phyloP scores from a whole-genome alignment of 768 basidiomycete genomes.

The Lentinula boryana region DNA sequence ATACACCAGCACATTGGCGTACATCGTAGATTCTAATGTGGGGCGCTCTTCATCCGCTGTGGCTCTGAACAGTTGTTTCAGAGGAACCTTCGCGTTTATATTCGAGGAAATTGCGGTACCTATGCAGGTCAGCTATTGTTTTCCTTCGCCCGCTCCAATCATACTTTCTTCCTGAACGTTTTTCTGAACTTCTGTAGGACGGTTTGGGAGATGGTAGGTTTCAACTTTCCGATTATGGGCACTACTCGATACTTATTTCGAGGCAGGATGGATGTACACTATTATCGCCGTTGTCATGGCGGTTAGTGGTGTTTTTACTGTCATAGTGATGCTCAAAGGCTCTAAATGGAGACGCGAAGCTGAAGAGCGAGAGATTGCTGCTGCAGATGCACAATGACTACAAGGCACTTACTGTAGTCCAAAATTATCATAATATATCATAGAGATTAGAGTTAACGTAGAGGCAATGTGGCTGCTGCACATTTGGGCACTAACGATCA shows the following conservation, averaged over 20 bases:
- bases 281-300: slow-evolving; percentile 49
- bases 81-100: slow-evolving; percentile 64
- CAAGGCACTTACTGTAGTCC: background rate
- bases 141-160: background rate
- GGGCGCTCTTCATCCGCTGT: slow-evolving; percentile 74
- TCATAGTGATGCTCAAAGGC: slow-evolving; percentile 60
- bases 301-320: slow-evolving; percentile 45
- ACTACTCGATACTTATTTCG: background rate
- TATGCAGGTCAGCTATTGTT: slow-evolving; percentile 43
- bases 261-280: slow-evolving; percentile 59
- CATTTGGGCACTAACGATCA: no score
- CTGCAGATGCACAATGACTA: background rate
- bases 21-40: slow-evolving; percentile 81
- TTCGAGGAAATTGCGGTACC: slow-evolving; percentile 71
- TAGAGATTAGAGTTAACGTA: no score
- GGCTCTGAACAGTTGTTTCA: slow-evolving; percentile 71
- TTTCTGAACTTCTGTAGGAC: slow-evolving; percentile 30
- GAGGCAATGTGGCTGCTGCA: no score
- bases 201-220: slow-evolving; percentile 65
- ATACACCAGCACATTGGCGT: slow-evolving; percentile 48
- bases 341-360: slow-evolving; percentile 49
- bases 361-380: slow-evolving; percentile 23
- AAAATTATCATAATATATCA: background rate
- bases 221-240: background rate
- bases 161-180: background rate